Percentiles rank a stretch among this genome's conserved stretches.
phyloP scores from a whole-genome alignment of 805 yeast genomes.

The Teunomyces pallodes region DNA sequence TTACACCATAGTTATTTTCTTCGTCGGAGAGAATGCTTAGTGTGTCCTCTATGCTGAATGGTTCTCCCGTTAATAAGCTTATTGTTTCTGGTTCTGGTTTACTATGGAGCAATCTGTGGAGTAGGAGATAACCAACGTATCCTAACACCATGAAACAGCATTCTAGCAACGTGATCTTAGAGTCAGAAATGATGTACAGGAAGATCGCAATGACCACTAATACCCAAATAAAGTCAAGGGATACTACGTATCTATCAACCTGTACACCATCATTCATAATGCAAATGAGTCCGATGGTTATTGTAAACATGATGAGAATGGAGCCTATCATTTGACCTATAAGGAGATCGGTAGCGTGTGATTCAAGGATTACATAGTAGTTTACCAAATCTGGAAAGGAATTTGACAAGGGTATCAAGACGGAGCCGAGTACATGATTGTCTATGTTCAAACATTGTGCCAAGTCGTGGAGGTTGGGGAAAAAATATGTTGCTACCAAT shows the following conservation, averaged over 20 bases:
- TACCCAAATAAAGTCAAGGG: constrained; percentile 30
- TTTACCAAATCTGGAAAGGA: constrained; percentile 38
- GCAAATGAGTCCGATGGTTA: constrained; percentile 34
- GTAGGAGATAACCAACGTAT: constrained; percentile 24
- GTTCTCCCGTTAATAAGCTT: constrained; percentile 3
- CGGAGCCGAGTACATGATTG: constrained; percentile 29
- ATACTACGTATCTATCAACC: constrained; percentile 15
- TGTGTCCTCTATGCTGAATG: constrained; percentile 23
- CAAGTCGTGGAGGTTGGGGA: constrained; percentile 27
- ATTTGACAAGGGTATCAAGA: constrained; percentile 36
- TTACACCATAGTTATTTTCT: constrained; percentile 7
- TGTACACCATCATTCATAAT: constrained; percentile 20
- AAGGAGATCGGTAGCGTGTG: constrained; percentile 30
- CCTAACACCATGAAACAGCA: constrained; percentile 23
- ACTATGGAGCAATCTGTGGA: constrained; percentile 15
- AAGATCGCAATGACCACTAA: constrained; percentile 24
- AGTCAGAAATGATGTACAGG: constrained; percentile 30
- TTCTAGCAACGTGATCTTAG: constrained; percentile 30
- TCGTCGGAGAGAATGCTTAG: constrained; percentile 18
- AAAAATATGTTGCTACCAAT: constrained; percentile 33
- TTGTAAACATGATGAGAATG: constrained; percentile 28
- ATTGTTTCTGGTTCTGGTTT: constrained; percentile 1
- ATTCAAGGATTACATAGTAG: constrained; percentile 28
- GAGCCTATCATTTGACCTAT: constrained; percentile 40
- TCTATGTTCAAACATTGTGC: constrained; percentile 22